A percentile compares a stretch with the other conserved stretches of the same genome.
phyloP scores from a whole-genome alignment of 805 yeast species.

The Saturnispora kantuleensis region DNA sequence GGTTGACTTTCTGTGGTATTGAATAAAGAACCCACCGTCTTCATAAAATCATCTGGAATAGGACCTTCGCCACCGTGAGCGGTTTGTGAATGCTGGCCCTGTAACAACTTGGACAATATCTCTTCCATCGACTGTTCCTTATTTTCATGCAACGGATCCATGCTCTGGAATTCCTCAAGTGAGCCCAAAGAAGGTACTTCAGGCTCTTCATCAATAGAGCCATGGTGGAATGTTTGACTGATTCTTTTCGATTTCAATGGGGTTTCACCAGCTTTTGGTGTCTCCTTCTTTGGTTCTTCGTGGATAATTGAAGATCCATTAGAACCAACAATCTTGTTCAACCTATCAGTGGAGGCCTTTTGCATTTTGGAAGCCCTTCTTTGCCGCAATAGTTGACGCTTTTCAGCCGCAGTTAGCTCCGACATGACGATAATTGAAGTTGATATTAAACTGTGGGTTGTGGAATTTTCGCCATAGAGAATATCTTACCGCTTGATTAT shows the following conservation, averaged over 20 bases:
- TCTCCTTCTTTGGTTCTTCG: conserved; percentile 22
- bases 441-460: neutral
- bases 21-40: no score
- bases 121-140: no score
- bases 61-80: no score
- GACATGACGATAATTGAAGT: conserved; percentile 1
- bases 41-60: no score
- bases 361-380: conserved; percentile 61
- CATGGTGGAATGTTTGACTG: neutral
- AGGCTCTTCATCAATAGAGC: conserved; percentile 1
- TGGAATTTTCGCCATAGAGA: no score
- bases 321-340: conserved; percentile 41
- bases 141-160: no score
- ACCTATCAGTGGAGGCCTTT: conserved; percentile 38
- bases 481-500: no score
- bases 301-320: conserved; percentile 24
- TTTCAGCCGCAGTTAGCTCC: conserved; percentile 44
- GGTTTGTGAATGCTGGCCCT: no score
- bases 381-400: conserved; percentile 47
- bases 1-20: no score
- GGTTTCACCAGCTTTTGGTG: conserved; percentile 6
- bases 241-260: conserved; percentile 2
- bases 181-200: neutral
- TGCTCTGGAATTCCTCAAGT: no score
- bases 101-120: no score